Evolutionary conservation across 192 early-diverging fungal genomes (phyloP), one percentile per base, ranked within the genome.

Genomic region (Podila epigama): DNA sequence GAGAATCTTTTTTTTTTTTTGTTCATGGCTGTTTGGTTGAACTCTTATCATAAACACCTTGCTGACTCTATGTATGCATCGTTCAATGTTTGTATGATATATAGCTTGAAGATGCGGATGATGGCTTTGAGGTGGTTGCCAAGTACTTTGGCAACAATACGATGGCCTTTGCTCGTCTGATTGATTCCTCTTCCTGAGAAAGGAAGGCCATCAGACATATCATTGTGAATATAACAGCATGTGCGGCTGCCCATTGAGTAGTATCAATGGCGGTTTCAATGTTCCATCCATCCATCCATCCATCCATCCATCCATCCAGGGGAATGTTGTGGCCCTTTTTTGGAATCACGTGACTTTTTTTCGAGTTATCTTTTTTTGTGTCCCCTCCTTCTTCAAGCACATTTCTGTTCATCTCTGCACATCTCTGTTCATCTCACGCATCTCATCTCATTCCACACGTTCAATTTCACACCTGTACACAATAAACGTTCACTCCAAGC

Each of bases 141-240:
- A 89, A 93, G 60, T 96, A 94, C 82, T 97, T 95, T 84, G 89
- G 92, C 8, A 97, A 96, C 71, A 95, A 92, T 68, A 90, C 93
- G 16, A 86, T 88, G 85, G 84, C 85, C 2, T 88, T 88, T 85
- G 84, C 87, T 22, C 85, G 83, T 42, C 69, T 88, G 11, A 83
- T 88, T 51, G 87, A 88, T 67, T 84, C 60, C 13, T 69, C 56
- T 3, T 39, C 9, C 10, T 69, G 35, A 37, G 28, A 2, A 25
- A 27, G 20, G 31, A 35, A 27, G 22, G 18, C 16, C 6, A 37
- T 10, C 9, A 48, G 2, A 22, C 15, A n/a, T 44, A n/a, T 44
- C 12, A n/a, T 16, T 6, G 25, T 22, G 25, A 22, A 48, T 20
- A 48, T 39, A n/a, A n/a, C n/a, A n/a, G n/a, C n/a, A n/a, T n/a